Evolutionary conservation across 257 asterid genomes (phyloP), one percentile per base, ranked within the genome.

Genomic region (Fraxinus quadrangulata): DNA sequence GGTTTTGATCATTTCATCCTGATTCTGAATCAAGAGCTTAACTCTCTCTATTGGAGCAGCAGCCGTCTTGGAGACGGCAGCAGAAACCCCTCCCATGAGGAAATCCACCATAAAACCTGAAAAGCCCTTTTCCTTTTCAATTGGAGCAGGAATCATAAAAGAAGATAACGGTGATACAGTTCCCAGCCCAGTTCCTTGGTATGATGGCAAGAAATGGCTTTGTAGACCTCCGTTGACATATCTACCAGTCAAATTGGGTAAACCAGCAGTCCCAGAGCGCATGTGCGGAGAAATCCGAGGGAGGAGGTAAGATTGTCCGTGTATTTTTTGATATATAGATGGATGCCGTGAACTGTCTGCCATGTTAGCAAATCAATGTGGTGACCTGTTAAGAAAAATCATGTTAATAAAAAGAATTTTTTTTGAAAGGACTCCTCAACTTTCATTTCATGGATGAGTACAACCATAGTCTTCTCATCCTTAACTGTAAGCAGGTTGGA

Each of bases 61-160:
- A 51, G 54, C 72, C 2, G 75, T 54, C 33, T 69, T 70, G 33
- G 75, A 36, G 47, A 73, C 81, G 13, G 83, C 80, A 75, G 81
- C 84, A 76, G 84, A 81, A 72, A 81, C 81, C 6, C 84, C 84
- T 77, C 81, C 84, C 84, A 81, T 81, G 54, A 81, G 69, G 76
- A 81, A 72, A 72, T 81, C 81, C 4, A 71, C 66, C 37, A 77
- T 1, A 67, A 81, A 81, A 36, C 81, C 21, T 0, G 75, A 33
- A 3, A 71, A 42, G 21, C 75, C 37, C 42, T 31, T 17, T 5
- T 77, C 78, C 67, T 81, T 77, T 73, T 81, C 81, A 2, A 39
- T 3, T 71, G 84, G 75, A 33, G 84, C 70, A 40, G 30, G 81
- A 12, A 77, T 24, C 73, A 81, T 9, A 24, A 81, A 14, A 33